A percentile compares a stretch with the other conserved stretches of the same genome.
phyloP scores from a whole-genome alignment of 345 rosid genomes.

The Eucalyptus fibrosa region DNA sequence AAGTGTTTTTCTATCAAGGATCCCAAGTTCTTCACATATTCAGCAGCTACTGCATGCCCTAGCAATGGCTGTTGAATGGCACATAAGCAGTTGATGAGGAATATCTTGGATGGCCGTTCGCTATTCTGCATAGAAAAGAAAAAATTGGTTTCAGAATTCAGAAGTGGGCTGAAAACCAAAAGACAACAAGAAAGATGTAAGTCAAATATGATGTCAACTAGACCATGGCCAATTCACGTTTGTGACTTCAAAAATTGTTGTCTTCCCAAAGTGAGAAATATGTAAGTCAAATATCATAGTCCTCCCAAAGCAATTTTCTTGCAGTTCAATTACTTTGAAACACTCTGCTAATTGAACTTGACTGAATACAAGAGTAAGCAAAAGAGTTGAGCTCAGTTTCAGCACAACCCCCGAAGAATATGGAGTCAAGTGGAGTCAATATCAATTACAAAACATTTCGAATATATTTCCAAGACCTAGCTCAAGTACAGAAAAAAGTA shows the following conservation, averaged over 20 bases:
- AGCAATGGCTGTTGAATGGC: slow-evolving; percentile 82
- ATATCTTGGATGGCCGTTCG: slow-evolving; percentile 75
- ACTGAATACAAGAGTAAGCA: not conserved
- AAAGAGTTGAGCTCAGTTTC: not conserved
- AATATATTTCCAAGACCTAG: not conserved
- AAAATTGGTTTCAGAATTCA: not conserved
- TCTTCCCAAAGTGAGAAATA: not conserved
- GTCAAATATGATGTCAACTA: not conserved
- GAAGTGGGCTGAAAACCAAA: not conserved
- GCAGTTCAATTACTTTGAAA: not conserved
- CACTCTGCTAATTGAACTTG: not conserved
- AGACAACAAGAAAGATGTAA: not conserved
- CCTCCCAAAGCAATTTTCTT: not conserved
- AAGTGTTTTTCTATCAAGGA: slow-evolving; percentile 64
- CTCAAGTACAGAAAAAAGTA: not conserved
- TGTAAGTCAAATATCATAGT: not conserved
- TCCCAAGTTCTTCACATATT: slow-evolving; percentile 58
- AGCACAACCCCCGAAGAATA: not conserved
- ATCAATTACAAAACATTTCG: not conserved
- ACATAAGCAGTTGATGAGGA: slow-evolving; percentile 86
- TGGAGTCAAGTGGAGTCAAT: not conserved
- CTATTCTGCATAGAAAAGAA: slow-evolving; percentile 43
- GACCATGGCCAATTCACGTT: not conserved
- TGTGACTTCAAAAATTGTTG: not conserved
- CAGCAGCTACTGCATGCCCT: slow-evolving; percentile 58